phyloP scores from a whole-genome alignment of 495 filamentous ascomycete species.

The Terfezia claveryi region DNA sequence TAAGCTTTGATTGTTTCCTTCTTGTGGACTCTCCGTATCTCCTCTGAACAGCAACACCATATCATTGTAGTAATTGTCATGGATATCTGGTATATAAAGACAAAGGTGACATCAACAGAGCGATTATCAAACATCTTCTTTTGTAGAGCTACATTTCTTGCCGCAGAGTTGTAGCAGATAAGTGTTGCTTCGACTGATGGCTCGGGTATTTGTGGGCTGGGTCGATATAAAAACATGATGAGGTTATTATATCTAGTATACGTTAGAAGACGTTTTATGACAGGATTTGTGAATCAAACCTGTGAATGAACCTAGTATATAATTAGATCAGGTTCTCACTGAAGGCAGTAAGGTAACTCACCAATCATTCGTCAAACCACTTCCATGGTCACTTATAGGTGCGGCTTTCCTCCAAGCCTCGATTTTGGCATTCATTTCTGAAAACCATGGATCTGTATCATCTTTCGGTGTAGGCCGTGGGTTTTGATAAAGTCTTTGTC shows the following conservation, averaged over 20 bases:
- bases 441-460: constrained; percentile 70
- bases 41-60: constrained; percentile 68
- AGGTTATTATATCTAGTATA: constrained; percentile 47
- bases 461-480: constrained; percentile 47
- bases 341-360: constrained; percentile 9
- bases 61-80: constrained; percentile 70
- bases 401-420: constrained; percentile 44
- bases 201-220: constrained; percentile 72
- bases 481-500: constrained; percentile 60
- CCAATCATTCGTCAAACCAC: constrained; percentile 43
- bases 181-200: constrained; percentile 51
- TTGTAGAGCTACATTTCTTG: constrained; percentile 57
- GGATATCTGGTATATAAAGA: constrained; percentile 69
- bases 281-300: constrained; percentile 43
- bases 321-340: not conserved
- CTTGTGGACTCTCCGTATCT: constrained; percentile 46
- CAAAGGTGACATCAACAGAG: constrained; percentile 72
- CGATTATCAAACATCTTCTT: constrained; percentile 49
- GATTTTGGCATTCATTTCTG: constrained; percentile 52
- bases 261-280: constrained; percentile 1
- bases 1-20: constrained; percentile 49
- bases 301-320: constrained; percentile 1
- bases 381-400: constrained; percentile 39
- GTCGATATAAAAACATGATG: constrained; percentile 60
- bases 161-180: constrained; percentile 59